Base-by-base conservation (phyloP, 2,329 filamentous ascomycete species). In the Pseudogymnoascus sp. region DNA sequence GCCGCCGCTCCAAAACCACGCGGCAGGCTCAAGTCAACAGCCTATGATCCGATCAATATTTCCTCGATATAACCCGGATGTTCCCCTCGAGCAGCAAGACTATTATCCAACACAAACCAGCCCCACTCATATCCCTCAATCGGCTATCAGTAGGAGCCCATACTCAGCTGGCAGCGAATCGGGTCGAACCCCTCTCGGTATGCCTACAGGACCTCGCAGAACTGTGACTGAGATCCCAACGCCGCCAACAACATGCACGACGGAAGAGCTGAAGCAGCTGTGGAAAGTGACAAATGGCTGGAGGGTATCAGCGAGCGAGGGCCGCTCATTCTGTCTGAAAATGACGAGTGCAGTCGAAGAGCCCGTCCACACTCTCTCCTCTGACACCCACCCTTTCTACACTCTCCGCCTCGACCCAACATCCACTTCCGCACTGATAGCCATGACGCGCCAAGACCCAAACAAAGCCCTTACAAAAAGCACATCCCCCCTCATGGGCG, bases 271-370 rank as follows among this genome's bases (percentile, higher is more conserved):
- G 37, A 83, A 83, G 67, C 80, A 80, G 61, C 79, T 88, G 7
- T 90, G 87, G 87, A 84, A 88, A 69, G 85, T 86, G 0, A 79
- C 84, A 65, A 90, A 89, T 71, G 88, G 87, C 11, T 89, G 85
- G 85, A 80, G 83, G 69, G 86, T 86, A 1, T 81, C 85, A 0
- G 73, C 78, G 0, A 79, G 80, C 2, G 84, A 87, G 70, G 84
- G 83, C 4, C 77, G 82, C 21, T 79, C 81, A 23, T 88, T 81
- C 74, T 86, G 83, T 71, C 75, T 88, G 70, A 81, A 80, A 67
- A 74, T 87, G 73, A 76, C 78, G 1, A 79, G 81, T 64, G 80
- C 83, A 64, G 78, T 77, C 60, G 84, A 87, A 68, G 82, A 86
- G 3, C 87, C 86, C 0, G 79, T 89, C 16, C 89, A 89, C 68